Conservation (phyloP, 108 stramenopile genomes). For the Aurantiochytrium sp. region DNA sequence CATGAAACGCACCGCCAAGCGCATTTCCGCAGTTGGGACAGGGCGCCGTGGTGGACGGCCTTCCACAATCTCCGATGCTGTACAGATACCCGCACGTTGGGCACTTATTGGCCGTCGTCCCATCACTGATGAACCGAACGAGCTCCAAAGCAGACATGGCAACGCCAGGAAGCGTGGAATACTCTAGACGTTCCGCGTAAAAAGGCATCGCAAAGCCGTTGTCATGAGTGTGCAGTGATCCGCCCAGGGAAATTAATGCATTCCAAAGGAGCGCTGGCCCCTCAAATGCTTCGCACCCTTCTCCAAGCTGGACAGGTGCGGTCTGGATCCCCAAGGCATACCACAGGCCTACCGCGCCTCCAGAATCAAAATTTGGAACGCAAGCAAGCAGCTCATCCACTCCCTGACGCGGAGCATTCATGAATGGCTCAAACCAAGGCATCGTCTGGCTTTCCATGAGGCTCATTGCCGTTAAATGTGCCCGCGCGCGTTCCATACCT, state of each 20-base stretch:
- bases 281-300: not conserved
- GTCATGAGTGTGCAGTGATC: not conserved
- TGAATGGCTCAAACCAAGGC: not conserved
- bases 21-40: not conserved
- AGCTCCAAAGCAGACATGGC: not conserved
- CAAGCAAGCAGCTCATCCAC: not conserved
- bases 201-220: not conserved
- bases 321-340: not conserved
- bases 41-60: not conserved
- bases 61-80: not conserved
- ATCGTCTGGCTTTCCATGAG: not conserved
- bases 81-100: not conserved
- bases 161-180: not conserved
- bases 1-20: not conserved
- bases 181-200: not conserved
- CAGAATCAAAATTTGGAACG: not conserved
- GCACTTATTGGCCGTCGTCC: not conserved
- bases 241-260: not conserved
- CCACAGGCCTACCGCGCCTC: not conserved
- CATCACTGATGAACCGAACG: not conserved
- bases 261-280: slow-evolving; percentile 15
- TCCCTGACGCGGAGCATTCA: not conserved
- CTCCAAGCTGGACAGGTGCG: not conserved
- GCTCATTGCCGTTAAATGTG: not conserved
- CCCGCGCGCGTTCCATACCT: not conserved